A percentile compares a stretch with the other conserved stretches of the same genome.
Evolutionary conservation across 805 yeast genomes (phyloP).

Genomic region (Millerozyma miso): DNA sequence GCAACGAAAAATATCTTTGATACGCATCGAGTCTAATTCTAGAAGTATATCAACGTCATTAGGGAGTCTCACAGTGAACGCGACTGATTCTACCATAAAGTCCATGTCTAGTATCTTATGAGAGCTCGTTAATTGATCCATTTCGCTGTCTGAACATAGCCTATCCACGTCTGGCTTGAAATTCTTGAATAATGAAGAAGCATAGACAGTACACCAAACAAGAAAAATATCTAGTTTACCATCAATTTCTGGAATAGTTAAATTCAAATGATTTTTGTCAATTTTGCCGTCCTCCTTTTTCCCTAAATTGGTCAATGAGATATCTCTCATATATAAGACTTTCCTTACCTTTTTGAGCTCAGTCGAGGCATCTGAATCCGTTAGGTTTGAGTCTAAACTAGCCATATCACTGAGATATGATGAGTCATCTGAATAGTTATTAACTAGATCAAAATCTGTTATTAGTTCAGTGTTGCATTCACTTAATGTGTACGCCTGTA

Average conservation of each 20-base stretch:
- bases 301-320: constrained; percentile 21
- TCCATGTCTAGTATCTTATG: constrained; percentile 26
- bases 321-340: constrained; percentile 26
- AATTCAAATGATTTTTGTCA: constrained; percentile 23
- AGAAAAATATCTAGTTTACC: constrained; percentile 37
- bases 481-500: constrained; percentile 35
- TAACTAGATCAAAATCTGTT: constrained; percentile 28
- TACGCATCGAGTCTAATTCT: constrained; percentile 35
- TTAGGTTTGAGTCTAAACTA: constrained; percentile 23
- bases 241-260: constrained; percentile 33
- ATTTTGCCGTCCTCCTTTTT: neutral
- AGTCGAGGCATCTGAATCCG: constrained; percentile 11
- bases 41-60: constrained; percentile 43
- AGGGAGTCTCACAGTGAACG: constrained; percentile 43
- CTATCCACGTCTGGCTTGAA: constrained; percentile 30
- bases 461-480: constrained; percentile 33
- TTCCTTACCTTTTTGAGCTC: constrained; percentile 25
- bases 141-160: constrained; percentile 23
- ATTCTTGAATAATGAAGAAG: constrained; percentile 26
- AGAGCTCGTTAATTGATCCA: constrained; percentile 15
- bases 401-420: constrained; percentile 29
- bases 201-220: constrained; percentile 40
- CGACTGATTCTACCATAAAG: constrained; percentile 27
- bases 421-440: constrained; percentile 13
- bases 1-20: constrained; percentile 21